phyloP scores from a whole-genome alignment of 2,329 filamentous ascomycete species.

The Geosmithia putterillii region DNA sequence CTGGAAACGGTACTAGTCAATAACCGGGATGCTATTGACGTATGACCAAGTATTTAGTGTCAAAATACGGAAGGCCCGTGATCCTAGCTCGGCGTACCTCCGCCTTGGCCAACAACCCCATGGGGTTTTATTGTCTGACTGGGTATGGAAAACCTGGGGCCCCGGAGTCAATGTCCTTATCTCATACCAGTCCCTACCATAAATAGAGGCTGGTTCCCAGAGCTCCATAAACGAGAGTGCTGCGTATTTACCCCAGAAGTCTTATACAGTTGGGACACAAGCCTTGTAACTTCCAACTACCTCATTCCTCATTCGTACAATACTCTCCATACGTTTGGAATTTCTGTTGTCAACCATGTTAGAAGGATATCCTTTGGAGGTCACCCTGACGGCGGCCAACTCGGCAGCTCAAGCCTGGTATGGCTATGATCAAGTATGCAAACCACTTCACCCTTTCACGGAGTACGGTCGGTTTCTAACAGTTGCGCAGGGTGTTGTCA shows the following conservation, averaged over 20 bases:
- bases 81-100: not conserved
- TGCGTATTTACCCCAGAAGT: no score
- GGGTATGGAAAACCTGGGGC: not conserved
- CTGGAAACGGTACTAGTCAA: no score
- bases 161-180: not conserved
- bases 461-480: not conserved
- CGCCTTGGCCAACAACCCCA: not conserved
- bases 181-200: not conserved
- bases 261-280: no score
- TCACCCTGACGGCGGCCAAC: conserved; percentile 1
- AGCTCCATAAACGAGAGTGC: no score
- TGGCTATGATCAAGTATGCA: conserved; percentile 1
- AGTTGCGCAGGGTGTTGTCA: not conserved
- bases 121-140: not conserved
- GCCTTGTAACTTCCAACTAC: no score
- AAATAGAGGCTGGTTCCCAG: no score
- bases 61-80: not conserved
- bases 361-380: not conserved
- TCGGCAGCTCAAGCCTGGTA: conserved; percentile 1
- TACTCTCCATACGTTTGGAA: no score
- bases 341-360: not conserved
- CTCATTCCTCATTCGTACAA: no score
- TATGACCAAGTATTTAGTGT: not conserved
- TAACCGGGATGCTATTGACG: no score
- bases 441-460: not conserved